Percentiles rank a stretch among this genome's conserved stretches.
phyloP scores from a whole-genome alignment of 148 eudicot species.

The Hydrangea macrophylla region DNA sequence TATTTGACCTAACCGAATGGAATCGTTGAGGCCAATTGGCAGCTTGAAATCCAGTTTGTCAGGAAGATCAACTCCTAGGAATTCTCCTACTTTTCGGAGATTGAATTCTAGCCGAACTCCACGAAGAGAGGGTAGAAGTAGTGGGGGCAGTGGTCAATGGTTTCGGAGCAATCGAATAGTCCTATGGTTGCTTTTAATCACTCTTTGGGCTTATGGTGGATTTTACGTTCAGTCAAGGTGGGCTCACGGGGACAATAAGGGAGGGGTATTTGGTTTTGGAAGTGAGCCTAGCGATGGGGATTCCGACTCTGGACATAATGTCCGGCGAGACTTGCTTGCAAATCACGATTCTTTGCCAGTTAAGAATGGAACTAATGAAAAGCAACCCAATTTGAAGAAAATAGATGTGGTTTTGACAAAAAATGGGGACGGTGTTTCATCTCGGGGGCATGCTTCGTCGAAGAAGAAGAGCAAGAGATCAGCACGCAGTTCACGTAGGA shows the following conservation, averaged over 20 bases:
- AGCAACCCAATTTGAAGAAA: conserved; percentile 23
- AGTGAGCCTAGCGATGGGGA: conserved; percentile 31
- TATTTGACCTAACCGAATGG: conserved; percentile 36
- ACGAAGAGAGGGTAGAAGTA: conserved; percentile 53
- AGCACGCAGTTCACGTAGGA: conserved; percentile 43
- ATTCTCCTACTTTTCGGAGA: conserved; percentile 78
- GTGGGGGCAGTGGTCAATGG: conserved; percentile 42
- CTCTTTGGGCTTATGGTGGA: conserved; percentile 95
- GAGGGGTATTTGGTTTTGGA: conserved; percentile 59
- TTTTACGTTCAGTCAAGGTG: conserved; percentile 93
- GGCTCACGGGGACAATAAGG: conserved; percentile 86
- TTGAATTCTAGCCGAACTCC: conserved; percentile 67
- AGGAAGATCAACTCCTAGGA: conserved; percentile 80
- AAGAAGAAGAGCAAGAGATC: conserved; percentile 54
- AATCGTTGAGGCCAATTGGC: conserved; percentile 37
- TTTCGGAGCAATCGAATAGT: conserved; percentile 72
- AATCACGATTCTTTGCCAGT: conserved; percentile 28
- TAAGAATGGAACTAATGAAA: conserved; percentile 17
- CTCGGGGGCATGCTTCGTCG: conserved; percentile 24
- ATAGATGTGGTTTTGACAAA: conserved; percentile 28
- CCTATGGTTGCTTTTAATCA: conserved; percentile 91
- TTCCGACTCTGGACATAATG: conserved; percentile 22
- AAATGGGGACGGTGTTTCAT: conserved; percentile 23
- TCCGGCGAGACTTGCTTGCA: conserved; percentile 37
- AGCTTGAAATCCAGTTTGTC: conserved; percentile 71